phyloP scores from a whole-genome alignment of 2,329 filamentous ascomycete genomes.

The Karstenula rhodostoma region DNA sequence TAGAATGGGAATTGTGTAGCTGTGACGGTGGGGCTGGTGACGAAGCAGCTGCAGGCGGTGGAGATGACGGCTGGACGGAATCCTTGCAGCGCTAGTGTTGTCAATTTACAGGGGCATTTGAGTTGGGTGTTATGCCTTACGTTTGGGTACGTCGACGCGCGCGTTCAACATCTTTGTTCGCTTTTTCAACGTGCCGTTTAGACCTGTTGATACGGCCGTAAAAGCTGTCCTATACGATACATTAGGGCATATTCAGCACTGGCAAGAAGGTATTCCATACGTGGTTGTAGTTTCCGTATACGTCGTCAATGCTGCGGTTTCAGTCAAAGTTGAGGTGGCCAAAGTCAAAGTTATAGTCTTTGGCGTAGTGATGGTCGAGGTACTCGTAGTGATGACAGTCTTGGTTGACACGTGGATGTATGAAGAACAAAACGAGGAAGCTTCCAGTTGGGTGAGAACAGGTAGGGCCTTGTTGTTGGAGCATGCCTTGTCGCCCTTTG shows the following conservation, averaged over 20 bases:
- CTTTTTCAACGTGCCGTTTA: neutral
- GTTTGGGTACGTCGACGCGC: neutral
- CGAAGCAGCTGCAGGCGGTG: neutral
- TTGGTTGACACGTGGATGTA: neutral
- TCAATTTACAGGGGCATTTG: neutral
- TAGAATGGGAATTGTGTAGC: neutral
- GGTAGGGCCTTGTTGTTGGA: neutral
- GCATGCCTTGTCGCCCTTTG: neutral
- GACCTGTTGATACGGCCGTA: neutral
- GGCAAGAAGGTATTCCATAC: neutral
- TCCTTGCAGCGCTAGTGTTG: neutral
- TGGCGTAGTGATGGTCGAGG: neutral
- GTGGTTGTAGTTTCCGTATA: neutral
- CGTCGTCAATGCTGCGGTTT: neutral
- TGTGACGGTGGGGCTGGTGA: neutral
- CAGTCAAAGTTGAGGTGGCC: neutral
- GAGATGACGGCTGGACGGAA: neutral
- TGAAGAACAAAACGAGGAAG: neutral
- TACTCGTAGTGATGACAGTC: neutral
- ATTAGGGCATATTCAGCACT: neutral
- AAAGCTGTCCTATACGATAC: neutral
- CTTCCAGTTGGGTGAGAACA: neutral
- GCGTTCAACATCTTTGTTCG: neutral
- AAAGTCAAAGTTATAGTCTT: neutral
- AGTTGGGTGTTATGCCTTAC: neutral